phyloP scores from a whole-genome alignment of 2,329 filamentous ascomycete species.

The Botrytis squamosa region DNA sequence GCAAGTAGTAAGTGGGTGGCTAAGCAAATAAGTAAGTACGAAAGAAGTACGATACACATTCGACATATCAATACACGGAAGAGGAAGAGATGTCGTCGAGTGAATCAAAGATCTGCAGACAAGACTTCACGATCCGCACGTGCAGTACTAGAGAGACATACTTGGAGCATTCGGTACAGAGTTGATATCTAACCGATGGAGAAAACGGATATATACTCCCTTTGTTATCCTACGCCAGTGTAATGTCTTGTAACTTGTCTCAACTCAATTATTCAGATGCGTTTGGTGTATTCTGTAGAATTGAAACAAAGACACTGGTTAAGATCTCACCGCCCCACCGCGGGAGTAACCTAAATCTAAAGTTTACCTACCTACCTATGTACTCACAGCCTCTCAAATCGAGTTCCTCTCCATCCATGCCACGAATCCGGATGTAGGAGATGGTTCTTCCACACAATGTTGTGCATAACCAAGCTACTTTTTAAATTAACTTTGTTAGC shows the following conservation, averaged over 20 bases:
- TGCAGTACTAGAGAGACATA: background rate
- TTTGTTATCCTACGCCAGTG: background rate
- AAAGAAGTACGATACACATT: background rate
- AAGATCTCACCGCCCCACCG: background rate
- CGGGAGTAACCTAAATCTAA: constrained; percentile 6
- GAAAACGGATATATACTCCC: background rate
- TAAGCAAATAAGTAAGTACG: background rate
- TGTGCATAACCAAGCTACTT: background rate
- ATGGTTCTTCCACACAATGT: background rate
- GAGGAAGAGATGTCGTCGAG: background rate
- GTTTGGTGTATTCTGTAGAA: too few relatives aligned
- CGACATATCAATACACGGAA: background rate
- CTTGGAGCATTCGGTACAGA: background rate
- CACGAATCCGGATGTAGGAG: background rate
- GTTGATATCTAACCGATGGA: background rate
- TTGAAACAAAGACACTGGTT: background rate
- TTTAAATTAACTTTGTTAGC: background rate
- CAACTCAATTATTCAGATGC: background rate
- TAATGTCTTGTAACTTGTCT: background rate
- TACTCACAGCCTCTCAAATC: background rate
- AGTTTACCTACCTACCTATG: background rate
- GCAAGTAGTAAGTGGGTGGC: background rate
- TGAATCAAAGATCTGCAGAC: background rate
- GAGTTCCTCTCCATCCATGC: background rate
- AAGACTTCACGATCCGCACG: background rate